Conservation (phyloP, 2,329 filamentous ascomycete species). For the Alternaria gansuensis region DNA sequence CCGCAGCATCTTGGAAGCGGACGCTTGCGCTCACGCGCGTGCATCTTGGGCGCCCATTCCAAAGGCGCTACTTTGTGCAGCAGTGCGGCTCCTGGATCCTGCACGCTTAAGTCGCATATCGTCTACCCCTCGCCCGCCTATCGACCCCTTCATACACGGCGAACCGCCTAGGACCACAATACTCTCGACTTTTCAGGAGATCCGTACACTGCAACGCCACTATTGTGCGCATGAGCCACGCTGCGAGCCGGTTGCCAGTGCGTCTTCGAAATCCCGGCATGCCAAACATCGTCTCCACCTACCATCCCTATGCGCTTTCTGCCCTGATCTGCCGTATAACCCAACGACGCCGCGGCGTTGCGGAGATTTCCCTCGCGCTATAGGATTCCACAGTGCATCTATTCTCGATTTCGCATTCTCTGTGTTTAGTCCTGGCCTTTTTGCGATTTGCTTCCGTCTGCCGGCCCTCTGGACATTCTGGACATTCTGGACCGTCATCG, state of each 20-base stretch:
- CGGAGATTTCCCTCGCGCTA: constrained; percentile 48
- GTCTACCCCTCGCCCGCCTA: constrained; percentile 36
- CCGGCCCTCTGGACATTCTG: constrained; percentile 35
- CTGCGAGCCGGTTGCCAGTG: constrained; percentile 40
- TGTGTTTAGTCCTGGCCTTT: constrained; percentile 25
- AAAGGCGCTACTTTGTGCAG: constrained; percentile 31
- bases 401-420: constrained; percentile 29
- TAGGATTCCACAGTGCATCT: constrained; percentile 41
- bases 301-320: constrained; percentile 45
- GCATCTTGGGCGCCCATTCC: constrained; percentile 24
- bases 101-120: constrained; percentile 37
- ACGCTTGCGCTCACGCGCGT: constrained; percentile 38
- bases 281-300: constrained; percentile 48
- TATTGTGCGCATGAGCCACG: constrained; percentile 52
- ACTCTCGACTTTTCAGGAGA: constrained; percentile 31
- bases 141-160: constrained; percentile 37
- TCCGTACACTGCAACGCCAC: constrained; percentile 33
- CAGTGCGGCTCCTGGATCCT: constrained; percentile 40
- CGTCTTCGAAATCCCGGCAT: constrained; percentile 40
- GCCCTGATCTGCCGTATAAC: constrained; percentile 49
- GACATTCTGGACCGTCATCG: constrained; percentile 37
- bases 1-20: constrained; percentile 39
- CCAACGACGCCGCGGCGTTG: constrained; percentile 46
- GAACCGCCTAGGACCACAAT: constrained; percentile 24
- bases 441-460: constrained; percentile 26